These are phyloP conservation scores for Clarkia xantiana DNA, from an alignment of 345 rosid genomes.

Conservation along the genomic window DNA sequence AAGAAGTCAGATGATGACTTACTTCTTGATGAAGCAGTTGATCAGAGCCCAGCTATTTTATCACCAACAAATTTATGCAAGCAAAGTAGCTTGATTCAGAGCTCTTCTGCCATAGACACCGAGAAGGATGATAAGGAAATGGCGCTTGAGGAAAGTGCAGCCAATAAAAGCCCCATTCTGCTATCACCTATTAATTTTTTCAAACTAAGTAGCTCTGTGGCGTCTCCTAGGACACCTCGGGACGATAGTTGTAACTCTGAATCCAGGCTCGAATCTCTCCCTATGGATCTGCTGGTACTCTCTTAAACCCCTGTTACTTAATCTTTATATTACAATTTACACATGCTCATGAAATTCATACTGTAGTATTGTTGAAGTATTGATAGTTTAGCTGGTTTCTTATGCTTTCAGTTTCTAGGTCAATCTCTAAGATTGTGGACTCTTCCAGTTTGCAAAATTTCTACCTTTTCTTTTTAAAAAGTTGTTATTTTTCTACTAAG, in stretches of 20 bases:
- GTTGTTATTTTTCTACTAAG: too few species aligned
- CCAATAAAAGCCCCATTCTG: slow-evolving; percentile 40
- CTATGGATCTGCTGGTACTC: slow-evolving; percentile 74
- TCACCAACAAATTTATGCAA: slow-evolving; percentile 44
- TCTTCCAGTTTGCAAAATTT: too few species aligned
- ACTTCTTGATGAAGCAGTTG: slow-evolving; percentile 19
- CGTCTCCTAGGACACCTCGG: slow-evolving; percentile 74
- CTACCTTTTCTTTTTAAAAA: too few species aligned
- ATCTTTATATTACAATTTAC: neutral
- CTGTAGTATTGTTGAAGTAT: too few species aligned
- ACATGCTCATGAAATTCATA: too few species aligned
- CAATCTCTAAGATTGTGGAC: too few species aligned
- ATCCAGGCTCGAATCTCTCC: slow-evolving; percentile 72
- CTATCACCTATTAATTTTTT: slow-evolving; percentile 41
- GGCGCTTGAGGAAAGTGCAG: slow-evolving; percentile 14
- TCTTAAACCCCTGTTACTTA: neutral
- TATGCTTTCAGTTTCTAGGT: too few species aligned
- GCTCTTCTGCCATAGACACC: slow-evolving; percentile 32
- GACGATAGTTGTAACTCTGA: slow-evolving; percentile 36
- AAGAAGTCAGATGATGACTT: slow-evolving; percentile 23
- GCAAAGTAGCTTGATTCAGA: slow-evolving; percentile 19
- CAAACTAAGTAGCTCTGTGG: slow-evolving; percentile 26
- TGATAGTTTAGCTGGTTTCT: too few species aligned
- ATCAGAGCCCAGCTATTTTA: slow-evolving; percentile 34
- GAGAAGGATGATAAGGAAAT: slow-evolving; percentile 23